These are phyloP conservation scores for Talaromyces sp. DNA, from an alignment of 2,329 filamentous ascomycete species.

Conservation along the genomic window DNA sequence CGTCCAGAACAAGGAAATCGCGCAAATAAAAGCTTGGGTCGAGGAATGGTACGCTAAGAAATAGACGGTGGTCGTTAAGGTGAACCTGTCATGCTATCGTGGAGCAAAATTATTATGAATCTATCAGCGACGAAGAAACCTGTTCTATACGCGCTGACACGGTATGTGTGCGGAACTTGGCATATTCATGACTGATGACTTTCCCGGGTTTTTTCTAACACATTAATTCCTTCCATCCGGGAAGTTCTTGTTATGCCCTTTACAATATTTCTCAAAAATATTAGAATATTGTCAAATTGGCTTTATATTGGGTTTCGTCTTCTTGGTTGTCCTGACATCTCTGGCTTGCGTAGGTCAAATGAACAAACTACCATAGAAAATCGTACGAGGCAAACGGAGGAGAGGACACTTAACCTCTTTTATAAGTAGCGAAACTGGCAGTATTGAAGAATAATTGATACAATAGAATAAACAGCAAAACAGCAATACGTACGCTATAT, in stretches of 20 bases:
- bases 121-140: background rate
- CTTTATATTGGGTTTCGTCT: background rate
- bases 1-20: constrained; percentile 50
- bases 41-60: constrained; percentile 37
- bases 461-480: background rate
- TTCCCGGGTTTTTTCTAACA: background rate
- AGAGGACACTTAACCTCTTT: background rate
- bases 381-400: background rate
- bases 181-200: background rate
- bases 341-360: background rate
- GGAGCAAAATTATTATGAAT: background rate
- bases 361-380: background rate
- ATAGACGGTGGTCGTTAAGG: background rate
- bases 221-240: background rate
- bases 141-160: background rate
- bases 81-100: background rate
- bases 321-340: background rate
- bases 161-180: background rate
- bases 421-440: background rate
- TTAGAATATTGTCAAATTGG: background rate
- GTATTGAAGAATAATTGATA: background rate
- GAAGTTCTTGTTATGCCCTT: background rate
- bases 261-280: background rate
- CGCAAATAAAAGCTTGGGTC: constrained; percentile 54
- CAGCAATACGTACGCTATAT: background rate